Base-by-base conservation (phyloP, 768 basidiomycete species). In the Cubamyces lactineus region DNA sequence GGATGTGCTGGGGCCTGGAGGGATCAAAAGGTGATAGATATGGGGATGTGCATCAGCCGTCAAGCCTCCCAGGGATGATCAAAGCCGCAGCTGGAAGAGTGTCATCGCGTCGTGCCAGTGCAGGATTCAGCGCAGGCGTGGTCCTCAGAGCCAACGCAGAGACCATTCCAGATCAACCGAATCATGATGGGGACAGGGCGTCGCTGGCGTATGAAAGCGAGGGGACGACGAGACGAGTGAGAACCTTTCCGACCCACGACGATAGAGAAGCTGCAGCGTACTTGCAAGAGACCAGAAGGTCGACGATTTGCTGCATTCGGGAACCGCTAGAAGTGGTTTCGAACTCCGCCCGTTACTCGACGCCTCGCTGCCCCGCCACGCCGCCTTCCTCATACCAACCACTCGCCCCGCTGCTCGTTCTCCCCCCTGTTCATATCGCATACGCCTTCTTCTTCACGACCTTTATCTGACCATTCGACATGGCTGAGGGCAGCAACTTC, bases 401-500 rank as follows among this genome's bases (percentile, higher is more conserved):
- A 53, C 62, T 47, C 24, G 43, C 42, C 46, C 52, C n/a, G 48
- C 50, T 40, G 38, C 57, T 38, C 47, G 49, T 53, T 23, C 56
- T 42, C 26, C 52, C 42, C 59, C 42, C 30, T 51, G 16, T 46
- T 39, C 52, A 45, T 21, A 23, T 34, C 51, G 57, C 39, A 53
- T 30, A 64, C 71, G 70, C 65, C 66, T 49, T 54, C 34, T 34
- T 34, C 34, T 47, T 48, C 61, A 65, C 63, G 52, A 65, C 66
- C 68, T 59, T 57, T 61, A 63, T 50, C 51, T 56, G 19, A 62
- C 52, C 40, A 45, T 63, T 57, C 34, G 67, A 61, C 40, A 97
- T 97, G 95, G 76, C 92, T 59, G 95, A 96, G 83, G 89, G 87
- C 69, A 92, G 88, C 81, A 95, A 94, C 84, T 98, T 97, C 80